Base-by-base conservation (phyloP, 2,329 filamentous ascomycete genomes). In the Triangularia setosa region DNA sequence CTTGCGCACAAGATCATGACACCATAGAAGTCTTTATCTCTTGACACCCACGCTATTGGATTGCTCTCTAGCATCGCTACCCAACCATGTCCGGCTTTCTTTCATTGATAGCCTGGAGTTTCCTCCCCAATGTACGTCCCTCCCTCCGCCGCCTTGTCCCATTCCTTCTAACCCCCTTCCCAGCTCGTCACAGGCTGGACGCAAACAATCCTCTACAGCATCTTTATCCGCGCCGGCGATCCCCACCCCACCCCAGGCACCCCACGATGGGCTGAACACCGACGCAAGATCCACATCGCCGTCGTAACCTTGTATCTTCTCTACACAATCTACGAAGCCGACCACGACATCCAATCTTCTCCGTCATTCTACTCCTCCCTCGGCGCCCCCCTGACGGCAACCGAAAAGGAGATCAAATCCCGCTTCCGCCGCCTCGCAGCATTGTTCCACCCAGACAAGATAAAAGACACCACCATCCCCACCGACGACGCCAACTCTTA, bases 261-360 rank as follows among this genome's bases (percentile, higher is more conserved):
- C n/a, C 83, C 87, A 1, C 87, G 87, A 69, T 91, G 86, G 75
- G 81, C 84, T 68, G 83, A 84, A 64, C 91, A 98, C 79, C 89
- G 92, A 65, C 90, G 90, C 64, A 86, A 87, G 71, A 94, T 97
- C 75, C 88, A 95, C 75, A 89, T 94, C 73, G 81, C 89, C 70
- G 91, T 98, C 72, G 89, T 98, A 59, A 81, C 89, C 58, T 79
- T 86, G 66, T 99, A 98, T 79, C 90, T 98, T 40, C 79, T 90
- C 69, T 97, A 97, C 82, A 97, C 93, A 56, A 87, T 98, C 72
- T 95, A 93, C 79, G 94, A 98, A 79, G 90, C 92, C 72, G 91
- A 96, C 82, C 87, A 91, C 79, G 87, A 92, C 68, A 83, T 97
- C 27, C 89, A 87, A 67, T 80, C 83, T 54, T 80, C 83, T 1